A percentile compares a stretch with the other conserved stretches of the same genome.
phyloP scores from a whole-genome alignment of 2,329 filamentous ascomycete species.

The Xylariaceae sp. region DNA sequence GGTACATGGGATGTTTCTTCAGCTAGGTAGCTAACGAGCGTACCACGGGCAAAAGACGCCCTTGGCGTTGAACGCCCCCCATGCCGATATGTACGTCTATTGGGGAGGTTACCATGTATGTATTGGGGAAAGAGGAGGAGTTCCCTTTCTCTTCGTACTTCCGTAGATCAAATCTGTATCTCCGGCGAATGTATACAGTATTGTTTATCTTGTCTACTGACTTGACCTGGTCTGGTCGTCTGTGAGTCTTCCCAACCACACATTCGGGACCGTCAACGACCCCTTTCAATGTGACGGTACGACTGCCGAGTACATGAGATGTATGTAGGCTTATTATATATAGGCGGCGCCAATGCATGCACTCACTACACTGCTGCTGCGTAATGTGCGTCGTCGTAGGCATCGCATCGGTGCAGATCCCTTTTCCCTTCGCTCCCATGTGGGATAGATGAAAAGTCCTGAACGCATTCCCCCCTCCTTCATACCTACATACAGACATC shows the following conservation, averaged over 20 bases:
- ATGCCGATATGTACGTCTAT: no score
- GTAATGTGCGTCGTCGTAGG: background rate
- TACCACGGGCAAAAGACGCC: no score
- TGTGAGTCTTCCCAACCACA: conserved; percentile 15
- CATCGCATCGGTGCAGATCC: background rate
- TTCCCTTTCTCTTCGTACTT: background rate
- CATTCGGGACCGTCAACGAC: conserved; percentile 16
- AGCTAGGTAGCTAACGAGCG: no score
- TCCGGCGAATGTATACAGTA: no score
- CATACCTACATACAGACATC: background rate
- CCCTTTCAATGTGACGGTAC: background rate
- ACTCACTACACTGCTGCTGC: background rate
- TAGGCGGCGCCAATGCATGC: background rate
- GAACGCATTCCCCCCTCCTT: background rate
- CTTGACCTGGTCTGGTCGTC: background rate
- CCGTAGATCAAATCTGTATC: no score
- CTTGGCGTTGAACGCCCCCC: no score
- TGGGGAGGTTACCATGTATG: no score
- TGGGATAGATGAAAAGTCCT: background rate
- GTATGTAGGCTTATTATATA: background rate
- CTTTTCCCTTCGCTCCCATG: background rate
- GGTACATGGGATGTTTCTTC: no score
- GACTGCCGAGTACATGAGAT: background rate
- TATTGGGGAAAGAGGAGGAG: no score
- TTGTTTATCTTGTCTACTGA: background rate